A percentile compares a stretch with the other conserved stretches of the same genome.
Conservation (phyloP, 1,284 basidiomycete species). For the Rhodotorula glutinis region DNA sequence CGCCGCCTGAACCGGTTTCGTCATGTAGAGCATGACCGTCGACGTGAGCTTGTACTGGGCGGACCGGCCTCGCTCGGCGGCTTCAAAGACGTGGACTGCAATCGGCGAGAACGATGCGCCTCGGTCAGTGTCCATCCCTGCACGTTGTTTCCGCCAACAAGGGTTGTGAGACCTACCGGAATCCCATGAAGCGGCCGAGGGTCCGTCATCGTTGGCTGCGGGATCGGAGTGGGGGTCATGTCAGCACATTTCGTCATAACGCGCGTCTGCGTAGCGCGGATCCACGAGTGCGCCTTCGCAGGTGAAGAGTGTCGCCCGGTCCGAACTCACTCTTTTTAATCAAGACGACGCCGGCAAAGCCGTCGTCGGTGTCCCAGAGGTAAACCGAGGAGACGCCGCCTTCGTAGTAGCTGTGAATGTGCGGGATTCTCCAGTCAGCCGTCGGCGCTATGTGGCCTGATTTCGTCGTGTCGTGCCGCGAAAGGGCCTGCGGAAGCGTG, state of each 20-base stretch:
- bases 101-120: neutral
- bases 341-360: constrained; percentile 94
- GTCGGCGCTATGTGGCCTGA: neutral
- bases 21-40: constrained; percentile 94
- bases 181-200: constrained; percentile 76
- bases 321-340: constrained; percentile 77
- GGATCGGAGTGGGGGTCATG: neutral
- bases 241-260: no score
- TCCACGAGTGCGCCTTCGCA: no score
- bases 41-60: constrained; percentile 97
- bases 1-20: constrained; percentile 53
- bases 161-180: constrained; percentile 51
- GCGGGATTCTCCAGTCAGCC: neutral
- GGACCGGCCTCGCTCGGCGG: constrained; percentile 78
- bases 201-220: constrained; percentile 36
- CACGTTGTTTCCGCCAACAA: neutral
- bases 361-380: constrained; percentile 96
- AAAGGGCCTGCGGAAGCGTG: no score
- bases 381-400: constrained; percentile 97
- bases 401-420: constrained; percentile 77
- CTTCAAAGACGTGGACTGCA: constrained; percentile 90
- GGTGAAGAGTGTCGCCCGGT: no score
- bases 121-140: neutral
- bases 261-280: no score
- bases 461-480: no score